Evolutionary conservation across 129 eudicot species (phyloP).

Genomic region (Solidago caesia): DNA sequence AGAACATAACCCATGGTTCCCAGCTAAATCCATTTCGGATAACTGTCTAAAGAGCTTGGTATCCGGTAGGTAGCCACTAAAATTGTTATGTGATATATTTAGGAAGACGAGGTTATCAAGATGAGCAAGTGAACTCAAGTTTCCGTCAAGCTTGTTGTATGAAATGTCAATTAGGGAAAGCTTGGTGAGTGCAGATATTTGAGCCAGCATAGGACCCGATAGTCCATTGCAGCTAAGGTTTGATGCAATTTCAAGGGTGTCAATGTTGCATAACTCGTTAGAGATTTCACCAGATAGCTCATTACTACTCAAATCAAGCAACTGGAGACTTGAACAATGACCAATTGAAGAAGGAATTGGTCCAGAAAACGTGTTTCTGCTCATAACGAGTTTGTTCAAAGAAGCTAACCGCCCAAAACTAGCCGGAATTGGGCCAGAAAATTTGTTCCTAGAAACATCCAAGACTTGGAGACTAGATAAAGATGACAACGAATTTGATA

Average conservation of each 20-base stretch:
- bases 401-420: constrained; percentile 41
- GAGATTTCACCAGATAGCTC: constrained; percentile 39
- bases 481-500: constrained; percentile 43
- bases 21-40: constrained; percentile 36
- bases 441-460: constrained; percentile 46
- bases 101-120: constrained; percentile 60
- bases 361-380: constrained; percentile 42
- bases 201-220: constrained; percentile 42
- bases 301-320: constrained; percentile 50
- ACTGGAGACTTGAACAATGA: constrained; percentile 45
- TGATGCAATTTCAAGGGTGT: constrained; percentile 45
- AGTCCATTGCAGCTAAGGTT: constrained; percentile 48
- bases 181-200: constrained; percentile 45
- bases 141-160: constrained; percentile 50
- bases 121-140: constrained; percentile 38
- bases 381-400: constrained; percentile 44
- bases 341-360: constrained; percentile 41
- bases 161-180: constrained; percentile 56
- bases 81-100: constrained; percentile 50
- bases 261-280: constrained; percentile 44
- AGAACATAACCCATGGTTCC: constrained; percentile 48
- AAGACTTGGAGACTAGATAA: constrained; percentile 47
- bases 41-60: constrained; percentile 47
- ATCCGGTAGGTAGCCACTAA: constrained; percentile 53
- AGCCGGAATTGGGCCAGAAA: constrained; percentile 47